phyloP scores from a whole-genome alignment of 345 rosid genomes.

The Eucalyptus guilfoylei region DNA sequence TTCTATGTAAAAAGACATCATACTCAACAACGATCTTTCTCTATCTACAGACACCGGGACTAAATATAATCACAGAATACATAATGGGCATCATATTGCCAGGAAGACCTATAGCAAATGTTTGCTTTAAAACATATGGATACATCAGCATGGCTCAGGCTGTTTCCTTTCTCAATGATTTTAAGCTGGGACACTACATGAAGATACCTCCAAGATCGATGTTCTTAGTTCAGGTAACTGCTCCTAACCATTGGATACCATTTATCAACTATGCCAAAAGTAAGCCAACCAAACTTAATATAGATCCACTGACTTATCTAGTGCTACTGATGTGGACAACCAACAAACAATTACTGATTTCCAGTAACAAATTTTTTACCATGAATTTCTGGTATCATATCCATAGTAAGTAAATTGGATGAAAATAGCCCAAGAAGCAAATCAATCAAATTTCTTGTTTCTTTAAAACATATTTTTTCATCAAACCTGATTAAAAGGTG shows the following conservation, averaged over 20 bases:
- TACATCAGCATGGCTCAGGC: constrained; percentile 91
- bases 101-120: constrained; percentile 87
- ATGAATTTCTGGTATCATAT: neutral
- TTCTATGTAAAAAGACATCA: neutral
- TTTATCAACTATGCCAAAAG: neutral
- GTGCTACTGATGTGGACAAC: neutral
- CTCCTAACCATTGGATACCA: neutral
- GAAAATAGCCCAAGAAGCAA: neutral
- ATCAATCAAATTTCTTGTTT: neutral
- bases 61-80: constrained; percentile 87
- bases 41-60: constrained; percentile 60
- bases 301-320: neutral
- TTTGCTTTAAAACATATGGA: constrained; percentile 83
- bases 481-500: neutral
- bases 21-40: neutral
- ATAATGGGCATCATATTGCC: constrained; percentile 77
- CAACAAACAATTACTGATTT: neutral
- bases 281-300: neutral
- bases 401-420: neutral
- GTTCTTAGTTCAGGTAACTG: constrained; percentile 83
- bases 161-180: constrained; percentile 80
- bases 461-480: neutral
- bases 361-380: neutral
- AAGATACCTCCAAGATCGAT: constrained; percentile 95
- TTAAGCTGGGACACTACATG: constrained; percentile 96